These are phyloP conservation scores for Ceratobasidium sp. DNA, from an alignment of 1,284 basidiomycete genomes.

Conservation along the genomic window DNA sequence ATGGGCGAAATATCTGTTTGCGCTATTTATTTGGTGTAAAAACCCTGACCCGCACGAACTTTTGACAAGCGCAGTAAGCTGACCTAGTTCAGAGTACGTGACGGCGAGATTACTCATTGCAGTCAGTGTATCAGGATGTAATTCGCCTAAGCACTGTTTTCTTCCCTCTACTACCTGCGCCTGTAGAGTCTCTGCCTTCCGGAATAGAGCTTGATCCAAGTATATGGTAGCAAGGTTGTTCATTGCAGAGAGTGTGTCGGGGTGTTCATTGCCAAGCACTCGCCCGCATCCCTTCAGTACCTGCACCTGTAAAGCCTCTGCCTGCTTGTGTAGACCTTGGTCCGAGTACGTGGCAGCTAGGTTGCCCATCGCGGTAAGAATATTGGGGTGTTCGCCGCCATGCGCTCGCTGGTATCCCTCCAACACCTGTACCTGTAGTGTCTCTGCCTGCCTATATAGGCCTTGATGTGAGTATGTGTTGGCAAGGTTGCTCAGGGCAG, in stretches of 20 bases:
- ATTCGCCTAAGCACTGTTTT: background rate
- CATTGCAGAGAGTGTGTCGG: background rate
- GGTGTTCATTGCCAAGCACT: slow-evolving; percentile 13
- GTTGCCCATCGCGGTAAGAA: background rate
- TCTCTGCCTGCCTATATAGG: background rate
- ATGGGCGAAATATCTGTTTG: no score
- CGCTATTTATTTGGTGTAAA: no score
- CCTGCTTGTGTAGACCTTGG: no score
- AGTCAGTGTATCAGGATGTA: background rate
- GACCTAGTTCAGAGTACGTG: no score
- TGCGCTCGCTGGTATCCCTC: background rate
- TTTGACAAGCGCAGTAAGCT: no score
- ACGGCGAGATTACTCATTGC: slow-evolving; percentile 10
- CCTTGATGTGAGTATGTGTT: background rate
- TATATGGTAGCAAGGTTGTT: slow-evolving; percentile 2
- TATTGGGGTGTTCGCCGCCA: background rate
- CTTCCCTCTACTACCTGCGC: background rate
- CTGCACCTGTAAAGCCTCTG: background rate
- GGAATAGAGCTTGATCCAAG: background rate
- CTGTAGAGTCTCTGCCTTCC: background rate
- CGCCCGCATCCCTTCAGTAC: background rate
- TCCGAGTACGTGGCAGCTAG: background rate
- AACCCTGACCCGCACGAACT: no score
- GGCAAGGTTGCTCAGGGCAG: background rate
- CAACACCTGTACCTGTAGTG: background rate